phyloP scores from a whole-genome alignment of 2,329 filamentous ascomycete genomes.

The Dactylonectria macrodidyma region DNA sequence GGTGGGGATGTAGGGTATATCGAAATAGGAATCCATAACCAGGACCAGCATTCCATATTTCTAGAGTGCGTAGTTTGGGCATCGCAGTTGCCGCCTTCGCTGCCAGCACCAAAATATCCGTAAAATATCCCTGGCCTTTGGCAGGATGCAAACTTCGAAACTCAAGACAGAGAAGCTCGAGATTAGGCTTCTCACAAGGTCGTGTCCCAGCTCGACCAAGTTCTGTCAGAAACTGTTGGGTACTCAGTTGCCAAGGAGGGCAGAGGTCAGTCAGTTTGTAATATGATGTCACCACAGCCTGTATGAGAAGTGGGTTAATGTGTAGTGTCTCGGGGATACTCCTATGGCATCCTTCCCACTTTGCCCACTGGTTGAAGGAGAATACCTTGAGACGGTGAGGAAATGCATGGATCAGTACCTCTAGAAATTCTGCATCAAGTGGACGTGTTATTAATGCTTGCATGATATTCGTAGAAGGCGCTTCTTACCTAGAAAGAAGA shows the following conservation, averaged over 20 bases:
- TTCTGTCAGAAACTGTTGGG: background rate
- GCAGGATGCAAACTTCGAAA: background rate
- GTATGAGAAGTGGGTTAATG: background rate
- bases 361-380: constrained; percentile 14
- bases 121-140: background rate
- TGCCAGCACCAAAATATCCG: background rate
- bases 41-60: constrained; percentile 13
- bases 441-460: too few relatives aligned
- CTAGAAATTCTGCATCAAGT: background rate
- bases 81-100: constrained; percentile 1
- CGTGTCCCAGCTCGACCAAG: background rate
- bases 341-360: background rate
- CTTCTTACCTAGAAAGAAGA: constrained; percentile 10
- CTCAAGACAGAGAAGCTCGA: constrained; percentile 15
- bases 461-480: background rate
- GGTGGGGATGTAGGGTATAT: background rate
- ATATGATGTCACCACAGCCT: background rate
- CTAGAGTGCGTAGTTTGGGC: constrained; percentile 12
- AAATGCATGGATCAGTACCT: constrained; percentile 10
- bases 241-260: constrained; percentile 2
- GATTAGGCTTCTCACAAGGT: background rate
- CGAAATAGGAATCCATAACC: constrained; percentile 15
- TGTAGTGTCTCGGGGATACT: background rate
- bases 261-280: constrained; percentile 14
- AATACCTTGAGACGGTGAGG: constrained; percentile 13